Conservation (phyloP, 2,329 filamentous ascomycete genomes). For the Penicillium crustosum region DNA sequence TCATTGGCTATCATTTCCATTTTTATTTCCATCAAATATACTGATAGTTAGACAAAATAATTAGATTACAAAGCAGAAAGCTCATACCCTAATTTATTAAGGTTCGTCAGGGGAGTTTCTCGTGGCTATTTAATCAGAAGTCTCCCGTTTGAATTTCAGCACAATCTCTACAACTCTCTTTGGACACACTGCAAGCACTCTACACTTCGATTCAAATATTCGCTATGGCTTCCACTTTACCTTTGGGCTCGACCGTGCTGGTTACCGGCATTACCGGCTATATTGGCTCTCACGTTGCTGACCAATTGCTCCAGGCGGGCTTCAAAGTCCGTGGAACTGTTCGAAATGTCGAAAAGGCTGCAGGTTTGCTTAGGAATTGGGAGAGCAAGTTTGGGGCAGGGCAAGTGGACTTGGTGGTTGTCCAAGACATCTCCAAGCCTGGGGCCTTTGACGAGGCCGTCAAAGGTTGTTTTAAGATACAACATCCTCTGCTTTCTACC, state of each 20-base stretch:
- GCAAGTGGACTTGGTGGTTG: background rate
- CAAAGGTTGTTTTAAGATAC: background rate
- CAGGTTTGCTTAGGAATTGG: background rate
- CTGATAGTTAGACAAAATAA: background rate
- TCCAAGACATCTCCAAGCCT: background rate
- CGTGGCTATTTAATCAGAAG: background rate
- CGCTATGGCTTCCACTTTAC: background rate
- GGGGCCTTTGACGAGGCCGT: background rate
- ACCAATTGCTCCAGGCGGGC: background rate
- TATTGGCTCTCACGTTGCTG: background rate
- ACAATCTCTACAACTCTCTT: background rate
- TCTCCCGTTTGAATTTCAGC: background rate
- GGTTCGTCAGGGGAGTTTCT: background rate
- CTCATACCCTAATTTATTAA: background rate
- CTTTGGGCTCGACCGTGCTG: background rate
- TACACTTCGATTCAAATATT: background rate
- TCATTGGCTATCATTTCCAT: too few relatives aligned
- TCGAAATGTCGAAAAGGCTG: background rate
- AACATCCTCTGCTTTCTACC: background rate
- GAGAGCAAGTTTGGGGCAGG: background rate
- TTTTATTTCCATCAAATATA: background rate
- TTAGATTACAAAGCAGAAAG: background rate
- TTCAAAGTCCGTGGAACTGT: background rate
- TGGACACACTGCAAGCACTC: background rate
- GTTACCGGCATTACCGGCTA: background rate